phyloP scores from a whole-genome alignment of 208 protist genomes.

The Trypanosoma melophagium region DNA sequence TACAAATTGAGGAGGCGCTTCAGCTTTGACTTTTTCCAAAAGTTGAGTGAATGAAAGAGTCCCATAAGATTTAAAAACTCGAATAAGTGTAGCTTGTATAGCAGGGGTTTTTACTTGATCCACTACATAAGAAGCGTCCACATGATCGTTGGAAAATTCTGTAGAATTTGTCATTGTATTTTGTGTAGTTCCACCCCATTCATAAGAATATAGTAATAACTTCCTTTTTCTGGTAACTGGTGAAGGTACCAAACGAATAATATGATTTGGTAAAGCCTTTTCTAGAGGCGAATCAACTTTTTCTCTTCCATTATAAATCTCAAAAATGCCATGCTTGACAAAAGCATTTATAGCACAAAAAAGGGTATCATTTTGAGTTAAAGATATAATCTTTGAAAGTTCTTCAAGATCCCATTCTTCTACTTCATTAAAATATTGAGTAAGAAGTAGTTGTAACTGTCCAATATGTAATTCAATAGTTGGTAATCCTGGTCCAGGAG shows the following conservation, averaged over 20 bases:
- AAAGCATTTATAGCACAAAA: slow-evolving; percentile 22
- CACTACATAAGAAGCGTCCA: slow-evolving; percentile 19
- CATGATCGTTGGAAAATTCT: slow-evolving; percentile 14
- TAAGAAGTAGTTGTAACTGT: slow-evolving; percentile 21
- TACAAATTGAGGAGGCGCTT: slow-evolving; percentile 10
- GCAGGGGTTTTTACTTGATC: slow-evolving; percentile 25
- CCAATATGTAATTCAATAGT: slow-evolving; percentile 22
- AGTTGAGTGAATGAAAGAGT: slow-evolving; percentile 23
- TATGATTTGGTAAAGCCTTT: background rate
- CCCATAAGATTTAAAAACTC: slow-evolving; percentile 23
- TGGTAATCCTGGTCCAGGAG: slow-evolving; percentile 5
- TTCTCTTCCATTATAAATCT: slow-evolving; percentile 8
- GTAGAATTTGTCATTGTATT: background rate
- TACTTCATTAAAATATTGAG: slow-evolving; percentile 45
- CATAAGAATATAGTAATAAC: slow-evolving; percentile 16
- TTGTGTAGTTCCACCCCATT: slow-evolving; percentile 12
- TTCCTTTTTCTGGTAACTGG: slow-evolving; percentile 20
- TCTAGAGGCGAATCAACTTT: slow-evolving; percentile 2
- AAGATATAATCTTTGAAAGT: slow-evolving; percentile 33
- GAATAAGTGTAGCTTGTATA: slow-evolving; percentile 25
- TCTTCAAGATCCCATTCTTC: slow-evolving; percentile 33
- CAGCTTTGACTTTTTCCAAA: slow-evolving; percentile 25
- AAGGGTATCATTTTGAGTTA: slow-evolving; percentile 9
- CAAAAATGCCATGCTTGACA: slow-evolving; percentile 20
- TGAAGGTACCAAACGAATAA: slow-evolving; percentile 9